Percentiles rank a stretch among this genome's conserved stretches.
Evolutionary conservation across 2,329 filamentous ascomycete genomes (phyloP).

Genomic region (Epichloe gansuensis): DNA sequence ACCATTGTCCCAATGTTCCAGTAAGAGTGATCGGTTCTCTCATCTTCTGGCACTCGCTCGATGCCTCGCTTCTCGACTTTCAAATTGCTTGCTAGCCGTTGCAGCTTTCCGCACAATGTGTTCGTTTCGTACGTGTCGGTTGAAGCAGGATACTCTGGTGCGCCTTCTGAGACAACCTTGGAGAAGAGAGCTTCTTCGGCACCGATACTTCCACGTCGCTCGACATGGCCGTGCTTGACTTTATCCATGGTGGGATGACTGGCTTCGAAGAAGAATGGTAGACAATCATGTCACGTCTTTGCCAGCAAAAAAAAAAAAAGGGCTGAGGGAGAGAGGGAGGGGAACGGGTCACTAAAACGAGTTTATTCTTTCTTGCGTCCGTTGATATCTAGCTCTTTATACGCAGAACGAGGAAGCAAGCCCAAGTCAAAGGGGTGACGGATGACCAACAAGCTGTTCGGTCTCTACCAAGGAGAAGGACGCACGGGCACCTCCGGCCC

Average conservation of each 20-base stretch:
- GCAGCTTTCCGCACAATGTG: constrained; percentile 25
- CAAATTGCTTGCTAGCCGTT: constrained; percentile 49
- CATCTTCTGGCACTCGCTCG: constrained; percentile 58
- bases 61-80: constrained; percentile 65
- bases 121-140: background rate
- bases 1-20: constrained; percentile 61
- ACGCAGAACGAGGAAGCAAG: background rate
- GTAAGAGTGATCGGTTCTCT: constrained; percentile 52
- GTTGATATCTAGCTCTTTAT: background rate
- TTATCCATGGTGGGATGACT: constrained; percentile 3
- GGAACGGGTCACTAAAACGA: background rate
- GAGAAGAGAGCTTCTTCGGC: background rate
- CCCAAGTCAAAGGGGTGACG: background rate
- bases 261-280: constrained; percentile 1
- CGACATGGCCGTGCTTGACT: background rate
- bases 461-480: background rate
- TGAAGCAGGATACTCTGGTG: background rate
- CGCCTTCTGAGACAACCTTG: background rate
- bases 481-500: constrained; percentile 1
- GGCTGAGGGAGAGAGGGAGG: background rate
- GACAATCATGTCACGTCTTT: constrained; percentile 1
- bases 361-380: background rate
- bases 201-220: background rate
- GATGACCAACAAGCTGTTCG: background rate
- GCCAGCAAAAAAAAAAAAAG: background rate